Conservation (phyloP, 2,329 filamentous ascomycete species). For the Thermoascus crustaceus region DNA sequence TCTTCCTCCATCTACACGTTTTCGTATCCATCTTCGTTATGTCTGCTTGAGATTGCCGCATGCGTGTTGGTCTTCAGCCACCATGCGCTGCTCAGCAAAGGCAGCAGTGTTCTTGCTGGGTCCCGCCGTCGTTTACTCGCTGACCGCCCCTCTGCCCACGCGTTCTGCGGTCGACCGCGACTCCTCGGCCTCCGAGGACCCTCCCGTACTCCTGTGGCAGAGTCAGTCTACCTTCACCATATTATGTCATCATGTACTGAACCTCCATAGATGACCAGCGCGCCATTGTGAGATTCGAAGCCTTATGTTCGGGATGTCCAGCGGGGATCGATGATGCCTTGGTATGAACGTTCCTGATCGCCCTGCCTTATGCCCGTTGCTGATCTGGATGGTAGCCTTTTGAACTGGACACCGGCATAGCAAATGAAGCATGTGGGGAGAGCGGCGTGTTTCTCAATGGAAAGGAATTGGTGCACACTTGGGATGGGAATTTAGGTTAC, state of each 20-base stretch:
- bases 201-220: constrained; percentile 9
- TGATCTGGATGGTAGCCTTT: constrained; percentile 17
- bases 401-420: constrained; percentile 17
- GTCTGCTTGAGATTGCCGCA: not conserved
- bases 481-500: constrained; percentile 15
- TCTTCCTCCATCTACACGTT: not conserved
- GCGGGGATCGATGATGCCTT: constrained; percentile 7
- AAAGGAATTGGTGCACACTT: constrained; percentile 14
- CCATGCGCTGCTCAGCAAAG: constrained; percentile 12
- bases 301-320: constrained; percentile 15
- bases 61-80: constrained; percentile 6
- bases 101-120: constrained; percentile 10
- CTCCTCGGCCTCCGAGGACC: constrained; percentile 6
- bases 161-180: constrained; percentile 9
- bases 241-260: constrained; percentile 2
- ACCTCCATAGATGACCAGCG: constrained; percentile 12
- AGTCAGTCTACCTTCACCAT: constrained; percentile 10
- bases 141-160: constrained; percentile 10
- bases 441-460: constrained; percentile 21
- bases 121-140: constrained; percentile 5
- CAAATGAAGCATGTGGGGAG: constrained; percentile 19
- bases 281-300: constrained; percentile 15
- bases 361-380: not conserved
- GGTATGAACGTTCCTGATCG: constrained; percentile 9
- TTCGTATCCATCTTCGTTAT: not conserved